Conservation (phyloP, 495 filamentous ascomycete species). For the Penicillium pulvis region DNA sequence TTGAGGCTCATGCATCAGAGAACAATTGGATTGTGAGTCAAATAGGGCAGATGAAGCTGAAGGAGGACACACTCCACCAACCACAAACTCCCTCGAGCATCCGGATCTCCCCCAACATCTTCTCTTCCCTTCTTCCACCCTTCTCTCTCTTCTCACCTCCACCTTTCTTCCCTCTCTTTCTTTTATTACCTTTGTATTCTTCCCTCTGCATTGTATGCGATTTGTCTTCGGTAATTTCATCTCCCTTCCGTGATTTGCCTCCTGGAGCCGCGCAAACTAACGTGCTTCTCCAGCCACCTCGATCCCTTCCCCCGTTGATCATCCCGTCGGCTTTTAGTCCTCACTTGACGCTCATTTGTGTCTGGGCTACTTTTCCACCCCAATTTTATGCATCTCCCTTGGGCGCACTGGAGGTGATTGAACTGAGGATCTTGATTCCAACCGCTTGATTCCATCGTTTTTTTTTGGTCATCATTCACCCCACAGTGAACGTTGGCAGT, state of each 20-base stretch:
- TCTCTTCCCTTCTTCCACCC: slow-evolving; percentile 28
- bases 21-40: slow-evolving; percentile 27
- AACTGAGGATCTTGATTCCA: slow-evolving; percentile 1
- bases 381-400: slow-evolving; percentile 20
- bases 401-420: slow-evolving; percentile 19
- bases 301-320: slow-evolving; percentile 47
- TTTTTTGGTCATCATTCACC: neutral
- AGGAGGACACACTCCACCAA: slow-evolving; percentile 27
- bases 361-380: slow-evolving; percentile 11
- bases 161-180: slow-evolving; percentile 37
- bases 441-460: slow-evolving; percentile 19
- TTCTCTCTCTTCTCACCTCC: slow-evolving; percentile 25
- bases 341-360: slow-evolving; percentile 26
- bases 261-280: slow-evolving; percentile 45
- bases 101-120: slow-evolving; percentile 28
- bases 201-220: slow-evolving; percentile 24
- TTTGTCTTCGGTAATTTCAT: slow-evolving; percentile 20
- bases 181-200: slow-evolving; percentile 7
- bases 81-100: slow-evolving; percentile 27
- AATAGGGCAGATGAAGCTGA: slow-evolving; percentile 21
- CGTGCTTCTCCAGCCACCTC: slow-evolving; percentile 55
- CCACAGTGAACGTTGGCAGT: neutral
- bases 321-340: slow-evolving; percentile 15
- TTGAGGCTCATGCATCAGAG: neutral
- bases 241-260: slow-evolving; percentile 17